Evolutionary conservation across 75 land plant species (phyloP).

Genomic region (Chamaecyparis obtusa): DNA sequence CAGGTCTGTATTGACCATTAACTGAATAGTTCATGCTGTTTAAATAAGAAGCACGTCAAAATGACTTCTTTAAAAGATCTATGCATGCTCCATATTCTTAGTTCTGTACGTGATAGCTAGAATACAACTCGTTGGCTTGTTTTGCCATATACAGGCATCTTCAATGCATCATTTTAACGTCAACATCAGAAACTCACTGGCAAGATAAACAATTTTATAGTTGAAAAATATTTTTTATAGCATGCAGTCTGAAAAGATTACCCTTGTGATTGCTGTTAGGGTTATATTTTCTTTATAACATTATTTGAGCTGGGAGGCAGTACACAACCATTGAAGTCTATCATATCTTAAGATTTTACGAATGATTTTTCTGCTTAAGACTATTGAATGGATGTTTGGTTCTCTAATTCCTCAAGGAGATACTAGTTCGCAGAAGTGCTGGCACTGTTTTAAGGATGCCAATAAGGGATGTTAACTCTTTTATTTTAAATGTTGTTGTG

Average conservation of each 20-base stretch:
- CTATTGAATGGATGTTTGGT: neutral
- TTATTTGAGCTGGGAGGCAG: neutral
- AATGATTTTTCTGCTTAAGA: neutral
- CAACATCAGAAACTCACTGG: neutral
- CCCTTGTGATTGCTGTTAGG: neutral
- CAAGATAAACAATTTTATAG: neutral
- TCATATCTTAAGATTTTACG: neutral
- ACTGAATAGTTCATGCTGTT: neutral
- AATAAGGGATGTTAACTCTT: neutral
- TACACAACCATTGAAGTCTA: neutral
- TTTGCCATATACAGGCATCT: neutral
- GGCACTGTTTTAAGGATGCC: neutral
- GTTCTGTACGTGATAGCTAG: neutral
- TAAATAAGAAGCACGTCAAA: neutral
- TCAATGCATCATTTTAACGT: neutral
- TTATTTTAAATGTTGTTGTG: neutral
- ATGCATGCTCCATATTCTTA: neutral
- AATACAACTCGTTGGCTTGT: neutral
- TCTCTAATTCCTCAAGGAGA: neutral
- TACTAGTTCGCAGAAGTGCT: neutral
- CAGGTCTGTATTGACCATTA: constrained; percentile 53
- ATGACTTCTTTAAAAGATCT: neutral
- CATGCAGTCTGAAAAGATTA: neutral
- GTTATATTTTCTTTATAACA: neutral
- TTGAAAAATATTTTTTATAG: neutral